These are phyloP conservation scores for Ophiostoma fasciatum DNA, from an alignment of 2,329 filamentous ascomycete species.

Conservation along the genomic window DNA sequence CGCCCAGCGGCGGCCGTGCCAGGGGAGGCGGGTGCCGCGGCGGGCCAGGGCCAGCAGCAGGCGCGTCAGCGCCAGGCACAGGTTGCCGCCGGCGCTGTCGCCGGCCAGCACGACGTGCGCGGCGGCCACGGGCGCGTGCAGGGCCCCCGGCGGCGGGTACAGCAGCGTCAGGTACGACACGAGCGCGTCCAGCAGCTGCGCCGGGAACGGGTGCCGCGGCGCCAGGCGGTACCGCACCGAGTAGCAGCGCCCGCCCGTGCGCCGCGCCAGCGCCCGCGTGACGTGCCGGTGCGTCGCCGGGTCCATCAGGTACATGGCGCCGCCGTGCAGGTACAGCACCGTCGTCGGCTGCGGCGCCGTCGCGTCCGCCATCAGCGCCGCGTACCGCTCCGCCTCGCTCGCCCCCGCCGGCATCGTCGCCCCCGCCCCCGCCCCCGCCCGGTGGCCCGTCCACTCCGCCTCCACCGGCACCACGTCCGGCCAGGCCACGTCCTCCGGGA, in stretches of 20 bases:
- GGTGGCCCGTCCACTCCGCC: conserved; percentile 64
- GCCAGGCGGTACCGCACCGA: conserved; percentile 61
- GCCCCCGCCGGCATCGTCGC: conserved; percentile 35
- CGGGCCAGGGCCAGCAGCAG: conserved; percentile 48
- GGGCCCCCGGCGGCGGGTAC: conserved; percentile 52
- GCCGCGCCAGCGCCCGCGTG: conserved; percentile 46
- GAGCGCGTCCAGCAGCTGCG: conserved; percentile 57
- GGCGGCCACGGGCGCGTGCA: conserved; percentile 50
- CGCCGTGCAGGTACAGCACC: conserved; percentile 62
- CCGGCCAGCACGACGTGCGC: conserved; percentile 56
- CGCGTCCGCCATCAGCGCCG: conserved; percentile 51
- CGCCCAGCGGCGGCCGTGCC: conserved; percentile 42
- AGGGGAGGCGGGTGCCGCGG: conserved; percentile 32
- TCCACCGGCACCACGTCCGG: conserved; percentile 44
- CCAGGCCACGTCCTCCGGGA: conserved; percentile 19
- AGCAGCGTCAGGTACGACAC: conserved; percentile 59
- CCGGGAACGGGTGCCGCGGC: conserved; percentile 60
- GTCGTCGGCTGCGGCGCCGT: conserved; percentile 44
- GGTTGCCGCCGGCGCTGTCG: conserved; percentile 63
- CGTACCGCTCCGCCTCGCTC: conserved; percentile 50
- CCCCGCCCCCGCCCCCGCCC: conserved; percentile 34
- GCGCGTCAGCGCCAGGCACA: conserved; percentile 52
- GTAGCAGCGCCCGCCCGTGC: conserved; percentile 53
- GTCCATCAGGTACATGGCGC: conserved; percentile 59
- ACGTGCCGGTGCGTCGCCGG: conserved; percentile 48